Conservation (phyloP, 2,329 filamentous ascomycete genomes). For the Ceratocystis eucalypticola region DNA sequence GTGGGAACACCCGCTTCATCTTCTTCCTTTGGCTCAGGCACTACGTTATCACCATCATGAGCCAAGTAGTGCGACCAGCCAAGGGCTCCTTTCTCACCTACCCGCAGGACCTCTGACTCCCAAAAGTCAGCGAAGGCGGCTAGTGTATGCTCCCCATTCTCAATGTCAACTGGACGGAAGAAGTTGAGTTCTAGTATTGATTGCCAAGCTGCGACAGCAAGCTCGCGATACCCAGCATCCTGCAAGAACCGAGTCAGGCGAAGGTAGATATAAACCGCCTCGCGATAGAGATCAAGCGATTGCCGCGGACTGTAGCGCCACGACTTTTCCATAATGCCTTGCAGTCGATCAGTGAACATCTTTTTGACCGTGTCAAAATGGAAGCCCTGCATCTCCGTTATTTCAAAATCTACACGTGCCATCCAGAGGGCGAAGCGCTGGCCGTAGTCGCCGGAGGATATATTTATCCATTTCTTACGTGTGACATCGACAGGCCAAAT, state of each 20-base stretch:
- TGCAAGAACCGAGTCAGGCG: conserved; percentile 60
- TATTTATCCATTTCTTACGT: conserved; percentile 45
- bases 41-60: background rate
- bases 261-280: conserved; percentile 54
- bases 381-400: conserved; percentile 54
- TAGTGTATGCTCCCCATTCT: conserved; percentile 20
- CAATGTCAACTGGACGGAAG: conserved; percentile 35
- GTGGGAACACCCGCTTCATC: conserved; percentile 17
- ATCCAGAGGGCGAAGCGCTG: conserved; percentile 55
- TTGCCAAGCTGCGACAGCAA: conserved; percentile 72
- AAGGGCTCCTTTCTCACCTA: conserved; percentile 58
- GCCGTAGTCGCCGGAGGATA: conserved; percentile 30
- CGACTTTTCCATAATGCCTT: conserved; percentile 1
- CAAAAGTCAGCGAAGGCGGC: conserved; percentile 47
- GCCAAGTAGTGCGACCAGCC: conserved; percentile 52
- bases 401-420: conserved; percentile 56
- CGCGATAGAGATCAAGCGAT: conserved; percentile 19
- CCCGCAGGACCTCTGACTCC: conserved; percentile 67
- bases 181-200: conserved; percentile 60
- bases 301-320: background rate
- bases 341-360: conserved; percentile 42
- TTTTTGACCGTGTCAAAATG: conserved; percentile 51
- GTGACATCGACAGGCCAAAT: conserved; percentile 56
- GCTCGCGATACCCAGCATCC: conserved; percentile 65
- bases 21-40: conserved; percentile 9